A percentile compares a stretch with the other conserved stretches of the same genome.
Conservation (phyloP, 2,329 filamentous ascomycete genomes). For the Capronia coronata region DNA sequence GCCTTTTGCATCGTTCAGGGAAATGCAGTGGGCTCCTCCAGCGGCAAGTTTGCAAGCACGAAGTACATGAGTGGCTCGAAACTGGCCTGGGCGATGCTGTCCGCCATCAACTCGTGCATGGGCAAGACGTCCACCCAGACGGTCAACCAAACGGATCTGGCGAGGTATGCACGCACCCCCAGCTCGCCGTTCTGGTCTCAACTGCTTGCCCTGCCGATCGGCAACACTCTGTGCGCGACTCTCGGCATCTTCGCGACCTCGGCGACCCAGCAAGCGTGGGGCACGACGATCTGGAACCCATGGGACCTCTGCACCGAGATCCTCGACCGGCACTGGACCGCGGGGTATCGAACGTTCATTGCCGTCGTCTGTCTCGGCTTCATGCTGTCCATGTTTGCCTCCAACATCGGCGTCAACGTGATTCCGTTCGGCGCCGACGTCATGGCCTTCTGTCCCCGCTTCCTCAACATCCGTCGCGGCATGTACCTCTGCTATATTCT, state of each 20-base stretch:
- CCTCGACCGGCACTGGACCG: constrained; percentile 29
- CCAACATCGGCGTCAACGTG: constrained; percentile 43
- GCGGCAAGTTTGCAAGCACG: neutral
- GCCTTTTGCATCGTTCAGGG: neutral
- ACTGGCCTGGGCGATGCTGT: neutral
- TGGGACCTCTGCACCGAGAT: constrained; percentile 33
- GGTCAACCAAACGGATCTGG: neutral
- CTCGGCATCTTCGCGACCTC: constrained; percentile 54
- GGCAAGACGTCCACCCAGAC: neutral
- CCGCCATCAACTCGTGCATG: neutral
- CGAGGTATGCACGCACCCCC: neutral
- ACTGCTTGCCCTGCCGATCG: neutral
- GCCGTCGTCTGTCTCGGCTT: constrained; percentile 50
- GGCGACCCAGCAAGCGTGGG: constrained; percentile 31
- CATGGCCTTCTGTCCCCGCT: constrained; percentile 47
- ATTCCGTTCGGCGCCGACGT: constrained; percentile 45
- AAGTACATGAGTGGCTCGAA: neutral
- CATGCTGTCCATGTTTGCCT: constrained; percentile 49
- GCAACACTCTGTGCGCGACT: constrained; percentile 44
- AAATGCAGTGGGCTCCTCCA: neutral
- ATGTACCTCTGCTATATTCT: constrained; percentile 33
- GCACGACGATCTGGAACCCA: constrained; percentile 40
- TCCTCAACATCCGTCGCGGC: constrained; percentile 48
- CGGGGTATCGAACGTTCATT: constrained; percentile 32
- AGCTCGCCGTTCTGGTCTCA: neutral